Conservation (phyloP, 225 moss, liverwort and hornwort genomes). For the Pleurozium schreberi region DNA sequence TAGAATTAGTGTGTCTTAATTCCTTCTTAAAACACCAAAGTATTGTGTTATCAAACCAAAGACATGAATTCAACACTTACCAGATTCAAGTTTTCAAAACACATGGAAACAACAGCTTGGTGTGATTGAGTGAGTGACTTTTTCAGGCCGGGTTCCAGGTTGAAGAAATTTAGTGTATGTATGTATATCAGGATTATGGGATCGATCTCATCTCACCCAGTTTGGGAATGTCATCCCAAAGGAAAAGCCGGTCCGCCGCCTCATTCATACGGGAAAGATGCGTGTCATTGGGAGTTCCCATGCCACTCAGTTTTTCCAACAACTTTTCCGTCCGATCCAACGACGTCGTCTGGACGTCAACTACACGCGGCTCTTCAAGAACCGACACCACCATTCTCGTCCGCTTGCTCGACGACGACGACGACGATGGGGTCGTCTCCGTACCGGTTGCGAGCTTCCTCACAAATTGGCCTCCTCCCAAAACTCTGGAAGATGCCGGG, state of each 20-base stretch:
- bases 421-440: no score
- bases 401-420: not conserved
- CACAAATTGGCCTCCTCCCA: not conserved
- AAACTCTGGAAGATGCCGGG: no score
- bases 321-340: not conserved
- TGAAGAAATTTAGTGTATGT: no score
- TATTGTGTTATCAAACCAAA: no score
- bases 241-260: constrained; percentile 1
- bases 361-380: not conserved
- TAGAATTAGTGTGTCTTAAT: no score
- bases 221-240: constrained; percentile 20
- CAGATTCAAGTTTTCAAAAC: not conserved
- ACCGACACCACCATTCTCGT: not conserved
- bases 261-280: not conserved
- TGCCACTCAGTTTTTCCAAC: not conserved
- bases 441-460: not conserved
- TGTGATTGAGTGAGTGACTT: not conserved
- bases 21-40: no score
- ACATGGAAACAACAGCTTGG: not conserved
- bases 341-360: not conserved
- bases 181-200: not conserved
- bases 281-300: not conserved
- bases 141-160: not conserved
- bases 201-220: not conserved
- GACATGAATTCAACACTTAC: not conserved